phyloP scores from a whole-genome alignment of 805 yeast species.

The Nakazawaea siamensis region DNA sequence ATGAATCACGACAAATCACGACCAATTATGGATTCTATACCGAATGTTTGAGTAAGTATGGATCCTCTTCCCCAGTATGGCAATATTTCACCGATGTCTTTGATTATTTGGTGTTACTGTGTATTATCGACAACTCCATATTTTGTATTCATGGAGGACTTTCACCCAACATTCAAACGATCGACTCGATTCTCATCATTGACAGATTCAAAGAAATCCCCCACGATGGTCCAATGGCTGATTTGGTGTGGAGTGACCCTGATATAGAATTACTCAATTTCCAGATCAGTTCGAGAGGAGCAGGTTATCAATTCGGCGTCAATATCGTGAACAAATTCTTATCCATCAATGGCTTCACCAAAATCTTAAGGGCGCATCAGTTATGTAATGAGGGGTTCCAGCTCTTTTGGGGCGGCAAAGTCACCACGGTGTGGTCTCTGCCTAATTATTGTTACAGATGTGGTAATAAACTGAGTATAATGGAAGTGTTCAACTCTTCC shows the following conservation, averaged over 20 bases:
- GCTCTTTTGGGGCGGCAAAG: slow-evolving; percentile 80
- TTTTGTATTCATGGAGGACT: slow-evolving; percentile 97
- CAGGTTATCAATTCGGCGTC: slow-evolving; percentile 93
- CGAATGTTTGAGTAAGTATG: slow-evolving; percentile 87
- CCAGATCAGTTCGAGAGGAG: slow-evolving; percentile 90
- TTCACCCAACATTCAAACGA: slow-evolving; percentile 89
- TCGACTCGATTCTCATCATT: slow-evolving; percentile 84
- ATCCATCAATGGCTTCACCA: slow-evolving; percentile 66
- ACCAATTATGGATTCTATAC: slow-evolving; percentile 96
- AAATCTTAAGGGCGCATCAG: slow-evolving; percentile 91
- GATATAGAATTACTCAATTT: slow-evolving; percentile 77
- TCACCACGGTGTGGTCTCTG: slow-evolving; percentile 97
- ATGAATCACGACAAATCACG: slow-evolving; percentile 93
- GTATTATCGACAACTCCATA: slow-evolving; percentile 80
- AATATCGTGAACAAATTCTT: slow-evolving; percentile 87
- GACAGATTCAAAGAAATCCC: slow-evolving; percentile 95
- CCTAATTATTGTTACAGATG: slow-evolving; percentile 97
- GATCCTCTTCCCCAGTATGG: slow-evolving; percentile 72
- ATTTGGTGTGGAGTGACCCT: slow-evolving; percentile 97
- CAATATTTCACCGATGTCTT: slow-evolving; percentile 82
- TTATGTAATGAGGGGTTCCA: slow-evolving; percentile 95
- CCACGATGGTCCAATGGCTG: slow-evolving; percentile 99
- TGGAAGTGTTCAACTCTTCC: slow-evolving; percentile 59
- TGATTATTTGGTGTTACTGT: slow-evolving; percentile 83
- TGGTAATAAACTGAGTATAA: slow-evolving; percentile 95